Conservation (phyloP, 2,329 filamentous ascomycete species). For the Epicoccum sorghinum region DNA sequence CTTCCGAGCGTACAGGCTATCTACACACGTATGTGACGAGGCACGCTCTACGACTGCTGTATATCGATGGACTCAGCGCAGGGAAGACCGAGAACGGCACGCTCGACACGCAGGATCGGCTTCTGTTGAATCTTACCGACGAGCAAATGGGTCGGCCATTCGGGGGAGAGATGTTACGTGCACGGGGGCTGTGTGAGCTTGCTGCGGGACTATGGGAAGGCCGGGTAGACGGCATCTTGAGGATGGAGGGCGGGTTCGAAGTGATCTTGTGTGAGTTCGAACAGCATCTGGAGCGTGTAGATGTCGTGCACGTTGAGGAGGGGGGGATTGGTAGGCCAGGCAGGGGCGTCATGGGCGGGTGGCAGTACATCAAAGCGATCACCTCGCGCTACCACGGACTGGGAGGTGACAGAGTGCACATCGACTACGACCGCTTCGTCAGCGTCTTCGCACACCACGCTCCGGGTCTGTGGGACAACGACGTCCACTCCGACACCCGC, state of each 20-base stretch:
- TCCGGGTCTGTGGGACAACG: slow-evolving; percentile 44
- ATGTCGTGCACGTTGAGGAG: slow-evolving; percentile 18
- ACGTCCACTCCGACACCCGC: slow-evolving; percentile 34
- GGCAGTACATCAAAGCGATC: slow-evolving; percentile 50
- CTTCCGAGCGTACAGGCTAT: slow-evolving; percentile 51
- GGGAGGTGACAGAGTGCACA: slow-evolving; percentile 49
- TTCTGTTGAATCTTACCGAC: slow-evolving; percentile 57
- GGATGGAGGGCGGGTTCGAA: slow-evolving; percentile 75
- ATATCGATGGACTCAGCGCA: slow-evolving; percentile 73
- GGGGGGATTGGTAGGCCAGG: background rate
- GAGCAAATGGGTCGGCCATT: slow-evolving; percentile 25
- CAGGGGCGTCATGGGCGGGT: slow-evolving; percentile 21
- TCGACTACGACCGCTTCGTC: slow-evolving; percentile 59
- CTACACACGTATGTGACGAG: slow-evolving; percentile 70
- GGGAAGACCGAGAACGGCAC: slow-evolving; percentile 70
- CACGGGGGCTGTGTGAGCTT: slow-evolving; percentile 62
- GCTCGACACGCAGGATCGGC: slow-evolving; percentile 68
- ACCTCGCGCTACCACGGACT: slow-evolving; percentile 54
- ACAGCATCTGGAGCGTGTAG: slow-evolving; percentile 38
- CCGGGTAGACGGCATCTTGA: slow-evolving; percentile 66
- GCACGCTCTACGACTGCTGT: slow-evolving; percentile 65
- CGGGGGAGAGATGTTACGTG: slow-evolving; percentile 59
- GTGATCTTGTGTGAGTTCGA: slow-evolving; percentile 71
- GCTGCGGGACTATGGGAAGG: slow-evolving; percentile 56
- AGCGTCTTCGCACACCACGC: slow-evolving; percentile 52